Base-by-base conservation (phyloP, 805 yeast genomes). In the Saccharomyces cerevisiae region DNA sequence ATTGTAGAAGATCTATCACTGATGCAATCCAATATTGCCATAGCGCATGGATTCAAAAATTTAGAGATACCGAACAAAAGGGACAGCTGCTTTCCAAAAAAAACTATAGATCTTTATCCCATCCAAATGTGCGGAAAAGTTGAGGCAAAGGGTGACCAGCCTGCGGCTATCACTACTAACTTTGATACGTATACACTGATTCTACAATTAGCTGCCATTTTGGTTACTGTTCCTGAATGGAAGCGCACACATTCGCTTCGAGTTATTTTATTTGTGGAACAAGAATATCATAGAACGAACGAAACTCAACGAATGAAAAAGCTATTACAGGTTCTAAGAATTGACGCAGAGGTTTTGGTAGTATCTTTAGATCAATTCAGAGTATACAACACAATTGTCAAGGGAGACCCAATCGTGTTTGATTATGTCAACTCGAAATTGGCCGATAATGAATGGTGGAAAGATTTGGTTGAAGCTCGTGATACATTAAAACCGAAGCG, bases 151-250 rank as follows among this genome's bases (percentile, higher is more conserved):
- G 52, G 56, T n/a, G 61, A 61, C 13, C 47, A 58, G 1, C 60
- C 67, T 6, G 76, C 81, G 26, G 78, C 87, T 1, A 66, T 85
- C 56, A 87, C 96, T 0, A 90, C 96, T 2, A 94, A 94, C 65
- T 90, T 94, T 66, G 99, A 94, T 69, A 94, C 99, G 0, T 94
- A 91, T 65, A 92, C 98, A 0, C 77, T 94, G 64, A 94, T 94
- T 59, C 73, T 95, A 55, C 99, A 94, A 65, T 74, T 94, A 54
- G 99, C 98, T 2, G 96, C 96, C 1, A 92, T 94, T 60, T 73
- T 94, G 55, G 82, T 87, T 10, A 91, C 99, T 0, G 99, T 94
- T 3, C 95, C 96, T 1, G 87, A 85, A 47, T 94, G 99, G 99
- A 83, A 87, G 59, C 76, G 76, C 49, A 83, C 86, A 0, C 94